Evolutionary conservation across 2,329 filamentous ascomycete species (phyloP), one percentile per base, ranked within the genome.

Genomic region (Fusarium musae): DNA sequence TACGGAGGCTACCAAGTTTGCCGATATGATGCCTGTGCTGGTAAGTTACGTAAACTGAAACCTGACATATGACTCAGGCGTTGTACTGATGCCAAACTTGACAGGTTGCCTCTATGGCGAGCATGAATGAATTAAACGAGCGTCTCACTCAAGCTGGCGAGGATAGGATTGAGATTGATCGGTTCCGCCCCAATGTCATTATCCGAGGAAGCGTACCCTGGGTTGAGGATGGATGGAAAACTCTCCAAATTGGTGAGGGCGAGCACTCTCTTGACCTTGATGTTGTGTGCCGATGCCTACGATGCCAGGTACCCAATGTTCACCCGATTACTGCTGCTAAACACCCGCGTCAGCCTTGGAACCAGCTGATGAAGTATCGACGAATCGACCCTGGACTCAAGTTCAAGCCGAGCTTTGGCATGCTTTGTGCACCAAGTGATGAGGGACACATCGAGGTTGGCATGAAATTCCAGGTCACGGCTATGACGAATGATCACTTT

Each of bases 361-460:
- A 90, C 75, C 86, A 85, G 68, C 79, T 92, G 60, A 88, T 90
- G 84, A 87, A 87, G 75, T 91, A 90, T 79, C 82, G 90, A 13
- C 80, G 89, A 34, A 83, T 91, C 9, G 90, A 92, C 77, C 82
- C 86, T 74, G 90, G 89, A 1, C 85, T 89, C 32, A 91, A 85
- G 80, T 91, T 84, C 71, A 92, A 92, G 81, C 90, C 90, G 44
- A 91, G 89, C 73, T 92, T 91, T 83, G 90, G 90, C 3, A 92
- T 92, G 90, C 78, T 92, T 75, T 87, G 88, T 77, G 87, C 88
- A 59, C 89, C 90, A 21, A 83, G 86, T 67, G 83, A 82, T 47
- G 87, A 90, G 70, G 89, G 88, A 0, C 78, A 82, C 53, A 77
- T 92, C 15, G 83, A 84, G 63, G 86, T 92, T 16, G 90, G 90